Evolutionary conservation across 2,329 filamentous ascomycete species (phyloP).

Genomic region (Colletotrichum sp.): DNA sequence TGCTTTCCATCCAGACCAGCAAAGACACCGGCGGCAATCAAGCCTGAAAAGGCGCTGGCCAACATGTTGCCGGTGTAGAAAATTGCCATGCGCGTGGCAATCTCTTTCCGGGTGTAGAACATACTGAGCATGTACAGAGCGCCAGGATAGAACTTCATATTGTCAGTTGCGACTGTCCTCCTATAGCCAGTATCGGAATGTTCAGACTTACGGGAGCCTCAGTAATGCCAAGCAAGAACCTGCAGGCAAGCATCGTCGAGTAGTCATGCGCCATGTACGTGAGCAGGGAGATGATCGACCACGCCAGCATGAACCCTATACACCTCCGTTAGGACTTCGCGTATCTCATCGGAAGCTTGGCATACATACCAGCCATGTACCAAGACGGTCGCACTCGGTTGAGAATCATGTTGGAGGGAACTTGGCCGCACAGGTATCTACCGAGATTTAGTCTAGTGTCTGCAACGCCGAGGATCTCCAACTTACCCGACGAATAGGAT

Average conservation of each 20-base stretch:
- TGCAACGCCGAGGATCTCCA: not conserved
- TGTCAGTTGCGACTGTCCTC: accelerated
- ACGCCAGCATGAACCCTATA: slow-evolving; percentile 17
- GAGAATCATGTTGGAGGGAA: slow-evolving; percentile 39
- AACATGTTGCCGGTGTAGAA: slow-evolving; percentile 50
- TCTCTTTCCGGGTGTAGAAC: slow-evolving; percentile 22
- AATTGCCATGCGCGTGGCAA: slow-evolving; percentile 40
- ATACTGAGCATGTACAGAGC: slow-evolving; percentile 21
- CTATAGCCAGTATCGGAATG: not conserved
- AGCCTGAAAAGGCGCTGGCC: slow-evolving; percentile 48
- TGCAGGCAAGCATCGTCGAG: slow-evolving; percentile 18
- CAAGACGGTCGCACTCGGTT: slow-evolving; percentile 30
- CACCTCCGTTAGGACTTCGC: not conserved
- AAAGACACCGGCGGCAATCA: slow-evolving; percentile 49
- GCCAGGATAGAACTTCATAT: slow-evolving; percentile 19
- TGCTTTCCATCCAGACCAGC: slow-evolving; percentile 43
- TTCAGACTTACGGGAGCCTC: slow-evolving; percentile 12
- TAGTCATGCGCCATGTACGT: slow-evolving; percentile 20
- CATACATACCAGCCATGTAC: slow-evolving; percentile 18
- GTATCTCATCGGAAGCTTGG: not conserved
- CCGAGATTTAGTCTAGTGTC: not conserved
- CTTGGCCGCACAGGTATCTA: slow-evolving; percentile 21
- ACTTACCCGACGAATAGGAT: slow-evolving; percentile 22
- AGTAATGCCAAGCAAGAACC: slow-evolving; percentile 22
- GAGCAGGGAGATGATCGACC: slow-evolving; percentile 19